Evolutionary conservation across 352 stramenopile genomes (phyloP).

Genomic region (Phytophthora agathidicida): DNA sequence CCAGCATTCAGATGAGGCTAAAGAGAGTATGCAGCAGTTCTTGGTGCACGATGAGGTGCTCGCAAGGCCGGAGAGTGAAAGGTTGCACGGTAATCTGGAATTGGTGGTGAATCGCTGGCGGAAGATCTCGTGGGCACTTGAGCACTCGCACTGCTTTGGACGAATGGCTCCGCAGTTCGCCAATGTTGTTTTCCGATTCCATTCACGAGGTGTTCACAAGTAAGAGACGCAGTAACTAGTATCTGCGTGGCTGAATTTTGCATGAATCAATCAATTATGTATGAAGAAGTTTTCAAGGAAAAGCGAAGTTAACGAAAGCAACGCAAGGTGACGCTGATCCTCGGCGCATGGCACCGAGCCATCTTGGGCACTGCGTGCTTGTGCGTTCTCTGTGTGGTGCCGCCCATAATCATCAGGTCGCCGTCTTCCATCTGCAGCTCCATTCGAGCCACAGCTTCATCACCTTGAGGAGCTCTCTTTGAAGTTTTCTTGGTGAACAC

Average conservation of each 20-base stretch:
- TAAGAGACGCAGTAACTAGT: not conserved
- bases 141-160: constrained; percentile 61
- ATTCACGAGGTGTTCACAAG: constrained; percentile 26
- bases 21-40: constrained; percentile 69
- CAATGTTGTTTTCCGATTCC: constrained; percentile 45
- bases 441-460: constrained; percentile 21
- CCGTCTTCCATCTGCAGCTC: constrained; percentile 71
- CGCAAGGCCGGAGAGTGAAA: constrained; percentile 18
- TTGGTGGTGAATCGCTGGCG: constrained; percentile 45
- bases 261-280: constrained; percentile 18
- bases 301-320: constrained; percentile 43
- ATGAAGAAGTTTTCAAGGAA: constrained; percentile 4
- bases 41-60: constrained; percentile 57
- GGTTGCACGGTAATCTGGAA: constrained; percentile 46
- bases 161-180: constrained; percentile 47
- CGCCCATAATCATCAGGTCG: constrained; percentile 85
- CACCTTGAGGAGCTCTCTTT: constrained; percentile 11
- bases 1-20: constrained; percentile 65
- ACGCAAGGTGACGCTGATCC: constrained; percentile 59
- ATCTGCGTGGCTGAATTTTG: constrained; percentile 13
- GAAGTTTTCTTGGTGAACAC: constrained; percentile 56
- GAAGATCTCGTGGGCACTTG: constrained; percentile 62
- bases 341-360: constrained; percentile 43
- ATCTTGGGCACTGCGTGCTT: constrained; percentile 85
- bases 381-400: constrained; percentile 74